Evolutionary conservation across 2,329 filamentous ascomycete species (phyloP).

Genomic region (Xylariaceae sp.): DNA sequence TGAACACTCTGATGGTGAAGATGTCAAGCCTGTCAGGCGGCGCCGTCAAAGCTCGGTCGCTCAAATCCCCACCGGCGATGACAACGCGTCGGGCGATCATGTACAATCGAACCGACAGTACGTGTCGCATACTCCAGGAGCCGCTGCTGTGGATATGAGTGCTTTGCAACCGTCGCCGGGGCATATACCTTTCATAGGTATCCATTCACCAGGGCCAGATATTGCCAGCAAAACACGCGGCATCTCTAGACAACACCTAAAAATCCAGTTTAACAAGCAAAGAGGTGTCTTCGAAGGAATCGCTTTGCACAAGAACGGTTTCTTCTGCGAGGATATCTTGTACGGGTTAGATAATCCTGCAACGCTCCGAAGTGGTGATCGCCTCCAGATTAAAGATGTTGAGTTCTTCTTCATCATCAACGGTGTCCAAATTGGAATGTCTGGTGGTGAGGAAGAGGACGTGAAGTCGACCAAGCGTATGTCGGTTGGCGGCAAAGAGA

Average conservation of each 20-base stretch:
- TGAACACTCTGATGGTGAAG: slow-evolving; percentile 51
- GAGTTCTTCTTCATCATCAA: slow-evolving; percentile 65
- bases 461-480: slow-evolving; percentile 44
- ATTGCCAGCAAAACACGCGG: slow-evolving; percentile 61
- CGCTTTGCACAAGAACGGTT: slow-evolving; percentile 59
- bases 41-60: slow-evolving; percentile 41
- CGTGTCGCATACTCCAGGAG: slow-evolving; percentile 54
- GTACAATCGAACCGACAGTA: slow-evolving; percentile 55
- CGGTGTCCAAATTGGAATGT: slow-evolving; percentile 51
- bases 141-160: slow-evolving; percentile 54
- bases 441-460: slow-evolving; percentile 51
- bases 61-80: slow-evolving; percentile 41
- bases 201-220: slow-evolving; percentile 62
- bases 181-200: slow-evolving; percentile 61
- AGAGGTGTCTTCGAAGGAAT: slow-evolving; percentile 60
- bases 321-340: slow-evolving; percentile 59
- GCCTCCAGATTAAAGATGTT: slow-evolving; percentile 68
- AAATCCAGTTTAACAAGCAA: slow-evolving; percentile 63
- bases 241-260: slow-evolving; percentile 69
- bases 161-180: slow-evolving; percentile 56
- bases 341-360: slow-evolving; percentile 48
- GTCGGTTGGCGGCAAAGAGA: slow-evolving; percentile 58
- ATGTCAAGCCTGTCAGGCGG: slow-evolving; percentile 41
- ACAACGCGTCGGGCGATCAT: slow-evolving; percentile 37
- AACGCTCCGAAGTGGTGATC: slow-evolving; percentile 57